Evolutionary conservation across 2,329 filamentous ascomycete genomes (phyloP).

Genomic region (Pleurostoma richardsiae): DNA sequence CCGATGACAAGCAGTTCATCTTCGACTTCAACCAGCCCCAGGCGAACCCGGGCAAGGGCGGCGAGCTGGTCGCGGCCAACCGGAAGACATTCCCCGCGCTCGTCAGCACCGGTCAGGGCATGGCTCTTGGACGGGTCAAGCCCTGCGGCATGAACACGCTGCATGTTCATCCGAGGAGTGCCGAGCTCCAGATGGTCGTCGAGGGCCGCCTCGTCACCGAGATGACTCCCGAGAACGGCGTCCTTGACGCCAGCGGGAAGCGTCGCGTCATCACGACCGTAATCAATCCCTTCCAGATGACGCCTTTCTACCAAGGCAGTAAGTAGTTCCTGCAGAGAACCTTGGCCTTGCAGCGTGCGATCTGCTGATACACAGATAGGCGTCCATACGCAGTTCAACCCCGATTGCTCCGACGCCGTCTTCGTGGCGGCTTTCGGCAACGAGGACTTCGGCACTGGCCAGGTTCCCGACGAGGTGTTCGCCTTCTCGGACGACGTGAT

Average conservation of each 20-base stretch:
- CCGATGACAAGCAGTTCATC: slow-evolving; percentile 37
- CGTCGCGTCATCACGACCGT: slow-evolving; percentile 28
- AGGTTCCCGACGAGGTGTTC: slow-evolving; percentile 45
- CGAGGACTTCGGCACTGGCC: slow-evolving; percentile 48
- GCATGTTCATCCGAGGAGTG: slow-evolving; percentile 40
- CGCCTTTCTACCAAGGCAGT: slow-evolving; percentile 47
- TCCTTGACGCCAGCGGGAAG: slow-evolving; percentile 27
- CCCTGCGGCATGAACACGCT: slow-evolving; percentile 46
- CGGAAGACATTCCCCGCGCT: slow-evolving; percentile 53
- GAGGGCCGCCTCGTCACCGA: slow-evolving; percentile 37
- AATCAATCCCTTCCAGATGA: slow-evolving; percentile 40
- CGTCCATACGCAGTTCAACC: slow-evolving; percentile 53
- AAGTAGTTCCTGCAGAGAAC: too few species aligned
- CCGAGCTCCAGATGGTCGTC: slow-evolving; percentile 42
- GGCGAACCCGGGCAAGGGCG: slow-evolving; percentile 31
- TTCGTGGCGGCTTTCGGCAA: slow-evolving; percentile 44
- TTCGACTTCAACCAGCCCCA: slow-evolving; percentile 39
- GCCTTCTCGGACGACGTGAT: slow-evolving; percentile 39
- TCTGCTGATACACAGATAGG: slow-evolving; percentile 6
- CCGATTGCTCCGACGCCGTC: slow-evolving; percentile 41
- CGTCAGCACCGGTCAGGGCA: slow-evolving; percentile 42
- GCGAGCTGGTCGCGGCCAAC: slow-evolving; percentile 46
- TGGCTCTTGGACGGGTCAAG: slow-evolving; percentile 44
- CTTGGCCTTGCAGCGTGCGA: too few species aligned
- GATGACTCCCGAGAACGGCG: slow-evolving; percentile 44